Conservation (phyloP, 1,284 basidiomycete genomes). For the Clitocybe nebularis region DNA sequence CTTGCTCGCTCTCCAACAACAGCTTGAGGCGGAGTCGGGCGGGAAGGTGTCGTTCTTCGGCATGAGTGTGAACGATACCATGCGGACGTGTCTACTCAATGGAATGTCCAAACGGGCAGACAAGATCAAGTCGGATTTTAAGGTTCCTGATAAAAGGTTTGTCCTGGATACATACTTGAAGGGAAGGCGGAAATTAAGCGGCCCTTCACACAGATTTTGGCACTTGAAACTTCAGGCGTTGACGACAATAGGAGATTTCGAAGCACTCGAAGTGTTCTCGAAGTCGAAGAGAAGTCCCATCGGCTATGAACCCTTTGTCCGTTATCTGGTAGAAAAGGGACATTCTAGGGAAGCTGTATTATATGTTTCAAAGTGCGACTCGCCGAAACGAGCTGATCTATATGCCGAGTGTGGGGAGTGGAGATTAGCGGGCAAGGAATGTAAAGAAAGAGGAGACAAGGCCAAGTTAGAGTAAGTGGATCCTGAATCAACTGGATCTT, state of each 20-base stretch:
- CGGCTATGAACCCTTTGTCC: slow-evolving; percentile 92
- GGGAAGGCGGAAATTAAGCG: not conserved
- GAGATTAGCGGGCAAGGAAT: slow-evolving; percentile 82
- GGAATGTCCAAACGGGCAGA: slow-evolving; percentile 85
- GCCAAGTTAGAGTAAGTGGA: slow-evolving; percentile 77
- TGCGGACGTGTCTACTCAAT: slow-evolving; percentile 71
- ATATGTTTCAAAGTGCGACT: slow-evolving; percentile 82
- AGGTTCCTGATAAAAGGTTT: slow-evolving; percentile 87
- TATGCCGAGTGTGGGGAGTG: slow-evolving; percentile 88
- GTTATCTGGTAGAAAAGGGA: slow-evolving; percentile 70
- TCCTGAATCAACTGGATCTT: slow-evolving; percentile 6
- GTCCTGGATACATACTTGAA: slow-evolving; percentile 8
- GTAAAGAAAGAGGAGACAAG: slow-evolving; percentile 83
- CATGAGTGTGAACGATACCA: slow-evolving; percentile 79
- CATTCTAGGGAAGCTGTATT: slow-evolving; percentile 68
- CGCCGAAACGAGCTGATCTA: slow-evolving; percentile 76
- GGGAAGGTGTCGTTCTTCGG: slow-evolving; percentile 77
- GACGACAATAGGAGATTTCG: slow-evolving; percentile 77
- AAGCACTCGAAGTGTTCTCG: slow-evolving; percentile 79
- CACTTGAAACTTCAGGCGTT: slow-evolving; percentile 85
- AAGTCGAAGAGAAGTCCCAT: slow-evolving; percentile 89
- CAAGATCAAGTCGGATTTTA: slow-evolving; percentile 82
- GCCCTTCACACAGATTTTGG: slow-evolving; percentile 74
- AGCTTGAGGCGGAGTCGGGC: slow-evolving; percentile 83
- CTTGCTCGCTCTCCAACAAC: slow-evolving; percentile 77